Conservation (phyloP, 257 asterid species). For the Przewalskia tangutica region DNA sequence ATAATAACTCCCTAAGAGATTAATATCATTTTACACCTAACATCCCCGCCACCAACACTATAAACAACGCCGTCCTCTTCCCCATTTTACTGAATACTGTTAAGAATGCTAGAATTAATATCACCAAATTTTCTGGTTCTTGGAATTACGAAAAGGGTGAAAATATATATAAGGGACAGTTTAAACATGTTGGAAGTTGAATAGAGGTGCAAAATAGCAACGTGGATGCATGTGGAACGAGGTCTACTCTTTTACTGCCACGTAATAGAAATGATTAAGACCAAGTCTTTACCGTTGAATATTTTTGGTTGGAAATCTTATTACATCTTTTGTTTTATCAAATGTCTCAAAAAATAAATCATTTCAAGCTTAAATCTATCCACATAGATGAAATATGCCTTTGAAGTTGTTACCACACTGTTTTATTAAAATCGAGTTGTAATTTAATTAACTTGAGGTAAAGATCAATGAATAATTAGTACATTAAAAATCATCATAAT, state of each 20-base stretch:
- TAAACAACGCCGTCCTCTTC: slow-evolving; percentile 4
- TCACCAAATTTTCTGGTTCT: neutral
- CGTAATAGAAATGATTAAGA: neutral
- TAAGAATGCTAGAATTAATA: neutral
- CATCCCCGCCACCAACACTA: slow-evolving; percentile 4
- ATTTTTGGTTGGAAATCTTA: neutral
- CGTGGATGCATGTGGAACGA: neutral
- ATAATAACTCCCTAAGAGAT: too few species aligned
- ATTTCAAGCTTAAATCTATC: neutral
- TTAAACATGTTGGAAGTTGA: neutral
- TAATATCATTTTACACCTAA: too few species aligned
- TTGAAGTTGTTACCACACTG: neutral
- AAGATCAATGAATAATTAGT: neutral
- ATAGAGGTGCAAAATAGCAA: neutral
- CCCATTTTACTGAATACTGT: neutral
- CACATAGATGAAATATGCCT: neutral
- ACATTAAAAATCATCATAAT: too few species aligned
- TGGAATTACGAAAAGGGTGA: neutral
- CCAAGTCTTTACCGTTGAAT: neutral
- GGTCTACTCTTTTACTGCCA: neutral
- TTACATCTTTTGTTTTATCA: neutral
- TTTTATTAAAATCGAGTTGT: neutral
- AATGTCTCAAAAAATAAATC: neutral
- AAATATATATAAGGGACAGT: neutral
- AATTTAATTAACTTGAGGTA: neutral